Conservation (phyloP, 169 alveolate genomes). For the Perkinsus marinus region DNA sequence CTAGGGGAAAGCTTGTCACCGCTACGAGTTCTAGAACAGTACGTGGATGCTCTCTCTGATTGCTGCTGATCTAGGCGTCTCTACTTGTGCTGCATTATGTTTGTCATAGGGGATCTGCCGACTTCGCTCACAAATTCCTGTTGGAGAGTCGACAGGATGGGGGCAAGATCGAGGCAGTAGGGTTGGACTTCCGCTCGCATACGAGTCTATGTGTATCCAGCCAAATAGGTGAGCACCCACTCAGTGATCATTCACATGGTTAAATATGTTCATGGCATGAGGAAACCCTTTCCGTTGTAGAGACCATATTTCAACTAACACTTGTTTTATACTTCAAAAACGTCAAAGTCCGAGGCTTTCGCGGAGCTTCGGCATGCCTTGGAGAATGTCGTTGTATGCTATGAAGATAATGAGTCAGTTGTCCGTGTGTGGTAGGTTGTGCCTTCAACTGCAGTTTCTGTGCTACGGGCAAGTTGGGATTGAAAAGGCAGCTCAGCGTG, state of each 20-base stretch:
- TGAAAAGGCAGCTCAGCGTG: constrained; percentile 54
- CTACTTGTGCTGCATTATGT: not conserved
- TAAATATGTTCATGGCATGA: no score
- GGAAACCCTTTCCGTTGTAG: no score
- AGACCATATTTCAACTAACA: no score
- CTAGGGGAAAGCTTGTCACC: not conserved
- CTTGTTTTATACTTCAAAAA: no score
- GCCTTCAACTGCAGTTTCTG: constrained; percentile 61
- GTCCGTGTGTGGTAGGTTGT: constrained; percentile 39
- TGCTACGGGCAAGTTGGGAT: constrained; percentile 68
- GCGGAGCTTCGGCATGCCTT: no score
- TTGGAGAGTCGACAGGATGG: constrained; percentile 49
- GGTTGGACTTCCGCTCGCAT: constrained; percentile 53
- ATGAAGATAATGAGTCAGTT: not conserved
- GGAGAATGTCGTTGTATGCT: no score
- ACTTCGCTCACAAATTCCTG: constrained; percentile 52
- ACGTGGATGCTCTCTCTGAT: not conserved
- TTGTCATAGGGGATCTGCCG: constrained; percentile 6
- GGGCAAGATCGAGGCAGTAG: constrained; percentile 55
- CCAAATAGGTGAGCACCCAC: constrained; percentile 30
- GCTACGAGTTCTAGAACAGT: not conserved
- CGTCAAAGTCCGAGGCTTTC: no score
- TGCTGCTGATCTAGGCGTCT: not conserved
- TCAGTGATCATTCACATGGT: no score
- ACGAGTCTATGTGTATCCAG: constrained; percentile 61